Evolutionary conservation across 75 land plant species (phyloP), one percentile per base, ranked within the genome.

Genomic region (Pseudotsuga menziesii): DNA sequence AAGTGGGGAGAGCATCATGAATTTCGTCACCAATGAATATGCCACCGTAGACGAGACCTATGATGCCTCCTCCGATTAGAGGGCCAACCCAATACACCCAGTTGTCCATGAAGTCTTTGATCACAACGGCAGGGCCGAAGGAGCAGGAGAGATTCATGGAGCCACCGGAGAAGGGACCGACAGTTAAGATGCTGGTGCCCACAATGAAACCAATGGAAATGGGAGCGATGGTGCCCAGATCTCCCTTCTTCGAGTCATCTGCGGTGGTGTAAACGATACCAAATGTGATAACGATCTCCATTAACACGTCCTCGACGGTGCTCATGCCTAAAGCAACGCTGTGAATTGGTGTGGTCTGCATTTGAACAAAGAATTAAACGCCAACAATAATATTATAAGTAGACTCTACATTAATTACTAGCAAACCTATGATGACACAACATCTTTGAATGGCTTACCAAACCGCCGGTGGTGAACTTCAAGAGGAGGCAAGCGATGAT

Each of bases 81-180:
- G 89, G 89, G 7, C 89, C 89, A 14, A 80, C 82, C 89, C 87
- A 88, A 87, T 84, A 88, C 22, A 88, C 78, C 89, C 89, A 88
- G 64, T 88, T 87, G 87, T 88, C 25, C 61, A 62, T 59, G 77
- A 77, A 88, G 79, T 61, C 55, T 77, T 76, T 72, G 61, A 75
- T 74, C 17, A 85, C 80, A 3, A 84, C 48, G 2, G 87, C 80
- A 22, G 87, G 89, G 25, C 87, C 89, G 71, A 88, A 85, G 32
- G 84, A 57, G 54, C 87, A 64, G 4, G 81, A 84, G 17, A 87
- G 89, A 66, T 88, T 88, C 89, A 85, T 85, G 72, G 87, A 84
- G 3, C 77, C 88, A 39, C 88, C 88, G 7, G 76, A 76, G 78
- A 81, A 86, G 3, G 88, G 80, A 23, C 80, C 88, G 8, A 9